Evolutionary conservation across 2,329 filamentous ascomycete species (phyloP), one percentile per base, ranked within the genome.

Genomic region (Trichophyton rubrum): DNA sequence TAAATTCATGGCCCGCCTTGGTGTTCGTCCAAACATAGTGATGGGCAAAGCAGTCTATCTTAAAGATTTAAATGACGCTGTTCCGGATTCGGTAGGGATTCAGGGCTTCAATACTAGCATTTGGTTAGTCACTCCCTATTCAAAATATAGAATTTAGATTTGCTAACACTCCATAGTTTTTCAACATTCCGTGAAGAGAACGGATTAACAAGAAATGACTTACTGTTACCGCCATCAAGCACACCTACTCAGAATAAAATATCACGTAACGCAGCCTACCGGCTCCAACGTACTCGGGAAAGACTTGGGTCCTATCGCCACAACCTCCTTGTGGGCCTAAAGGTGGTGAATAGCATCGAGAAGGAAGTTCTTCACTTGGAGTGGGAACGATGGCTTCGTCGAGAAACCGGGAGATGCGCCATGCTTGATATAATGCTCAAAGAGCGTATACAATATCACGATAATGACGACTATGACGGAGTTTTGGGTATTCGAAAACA

Each of bases 1-100:
- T 15, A 85, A 80, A 45, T 96, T 92, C 72, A 93, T 99, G 90
- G 78, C 79, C 38, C 80, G 85, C 11, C 76, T 97, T 13, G 92
- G 92, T 8, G 85, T 97, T 6, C 81, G 82, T 2, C 89, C 91
- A 6, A 87, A 95, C 66, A 74, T 80, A 20, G 82, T 87, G 64
- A 92, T 96, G 88, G 88, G 87, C 73, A 90, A 87, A 72, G 85
- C 89, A 7, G 84, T 99, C 27, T 96, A 93, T 70, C 75, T 96
- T 60, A 80, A 80, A 58, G 92, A 97, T 71, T 78, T 97, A 57
- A 85, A 90, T 62, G 83, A 87, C 64, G 84, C 82, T 15, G 75
- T 82, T 58, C 69, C 75, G 20, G 71, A 71, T 59, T 65, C 66
- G 20, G 72, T 70, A 1, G 64, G 67, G 38, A 70, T 67, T 65